phyloP scores from a whole-genome alignment of 2,329 filamentous ascomycete genomes.

The Corniculantispora saksenae region DNA sequence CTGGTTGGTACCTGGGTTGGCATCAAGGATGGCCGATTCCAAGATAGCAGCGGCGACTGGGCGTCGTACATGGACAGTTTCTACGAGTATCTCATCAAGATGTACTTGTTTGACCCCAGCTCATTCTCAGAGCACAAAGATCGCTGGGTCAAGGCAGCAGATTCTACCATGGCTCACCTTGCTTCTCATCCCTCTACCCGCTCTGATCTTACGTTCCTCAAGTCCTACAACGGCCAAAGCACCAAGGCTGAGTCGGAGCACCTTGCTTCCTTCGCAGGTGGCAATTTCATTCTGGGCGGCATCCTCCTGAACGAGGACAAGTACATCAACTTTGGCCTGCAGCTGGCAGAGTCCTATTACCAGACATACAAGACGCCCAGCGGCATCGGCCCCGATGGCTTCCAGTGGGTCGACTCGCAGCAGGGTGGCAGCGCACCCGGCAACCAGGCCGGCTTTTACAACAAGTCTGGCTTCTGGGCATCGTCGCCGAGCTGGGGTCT shows the following conservation, averaged over 20 bases:
- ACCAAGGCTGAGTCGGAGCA: conserved; percentile 51
- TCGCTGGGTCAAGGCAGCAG: conserved; percentile 72
- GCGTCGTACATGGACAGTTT: conserved; percentile 75
- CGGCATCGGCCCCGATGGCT: conserved; percentile 74
- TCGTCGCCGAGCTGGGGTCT: conserved; percentile 62
- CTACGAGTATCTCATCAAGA: conserved; percentile 91
- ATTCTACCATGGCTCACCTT: conserved; percentile 73
- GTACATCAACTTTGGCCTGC: conserved; percentile 73
- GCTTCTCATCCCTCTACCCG: conserved; percentile 65
- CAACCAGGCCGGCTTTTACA: conserved; percentile 60
- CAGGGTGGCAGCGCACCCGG: conserved; percentile 41
- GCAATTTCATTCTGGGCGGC: conserved; percentile 81
- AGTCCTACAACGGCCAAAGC: conserved; percentile 53
- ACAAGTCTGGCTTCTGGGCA: conserved; percentile 71
- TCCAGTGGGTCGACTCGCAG: conserved; percentile 58
- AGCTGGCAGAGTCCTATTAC: conserved; percentile 71
- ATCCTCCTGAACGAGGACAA: conserved; percentile 63
- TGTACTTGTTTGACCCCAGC: conserved; percentile 75
- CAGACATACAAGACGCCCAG: conserved; percentile 73
- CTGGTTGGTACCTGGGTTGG: conserved; percentile 70
- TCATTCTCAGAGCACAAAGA: conserved; percentile 68
- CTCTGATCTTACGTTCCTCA: conserved; percentile 72
- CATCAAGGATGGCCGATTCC: conserved; percentile 65
- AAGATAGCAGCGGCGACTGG: conserved; percentile 72
- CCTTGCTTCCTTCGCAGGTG: conserved; percentile 79